Evolutionary conservation across 2,329 filamentous ascomycete genomes (phyloP).

Genomic region (Coniosporium tulheliwenetii): DNA sequence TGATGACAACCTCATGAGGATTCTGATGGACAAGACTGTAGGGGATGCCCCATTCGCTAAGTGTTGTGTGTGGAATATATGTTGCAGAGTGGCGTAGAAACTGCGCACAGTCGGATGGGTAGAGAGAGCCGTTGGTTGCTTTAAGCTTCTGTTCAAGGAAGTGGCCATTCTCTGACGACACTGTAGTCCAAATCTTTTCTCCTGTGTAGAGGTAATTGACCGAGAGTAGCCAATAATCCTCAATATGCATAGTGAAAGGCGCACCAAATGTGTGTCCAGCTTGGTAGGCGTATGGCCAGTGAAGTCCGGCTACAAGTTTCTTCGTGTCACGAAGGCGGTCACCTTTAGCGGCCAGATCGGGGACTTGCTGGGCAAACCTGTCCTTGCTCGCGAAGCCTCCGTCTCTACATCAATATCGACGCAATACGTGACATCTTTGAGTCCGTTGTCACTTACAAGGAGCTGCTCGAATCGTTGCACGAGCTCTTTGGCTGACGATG

Average conservation of each 20-base stretch:
- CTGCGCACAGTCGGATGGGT: background rate
- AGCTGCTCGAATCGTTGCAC: background rate
- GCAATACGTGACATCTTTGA: background rate
- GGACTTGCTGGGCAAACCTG: background rate
- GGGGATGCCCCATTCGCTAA: background rate
- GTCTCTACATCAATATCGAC: background rate
- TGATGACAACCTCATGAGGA: background rate
- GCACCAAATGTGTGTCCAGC: background rate
- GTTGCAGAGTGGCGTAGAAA: background rate
- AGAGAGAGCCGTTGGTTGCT: too few species aligned
- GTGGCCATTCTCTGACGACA: background rate
- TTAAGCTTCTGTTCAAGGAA: background rate
- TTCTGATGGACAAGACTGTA: background rate
- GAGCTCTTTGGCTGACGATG: background rate
- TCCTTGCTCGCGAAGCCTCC: background rate
- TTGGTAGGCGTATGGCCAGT: background rate
- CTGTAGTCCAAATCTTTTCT: background rate
- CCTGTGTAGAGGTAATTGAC: background rate
- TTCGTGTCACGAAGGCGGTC: background rate
- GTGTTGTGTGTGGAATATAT: background rate
- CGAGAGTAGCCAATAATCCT: background rate
- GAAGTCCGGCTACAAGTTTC: background rate
- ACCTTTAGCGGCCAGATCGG: background rate
- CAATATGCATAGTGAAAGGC: slow-evolving; percentile 1
- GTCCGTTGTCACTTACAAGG: background rate